Conservation (phyloP, 805 yeast genomes). For the Wickerhamomyces bovis region DNA sequence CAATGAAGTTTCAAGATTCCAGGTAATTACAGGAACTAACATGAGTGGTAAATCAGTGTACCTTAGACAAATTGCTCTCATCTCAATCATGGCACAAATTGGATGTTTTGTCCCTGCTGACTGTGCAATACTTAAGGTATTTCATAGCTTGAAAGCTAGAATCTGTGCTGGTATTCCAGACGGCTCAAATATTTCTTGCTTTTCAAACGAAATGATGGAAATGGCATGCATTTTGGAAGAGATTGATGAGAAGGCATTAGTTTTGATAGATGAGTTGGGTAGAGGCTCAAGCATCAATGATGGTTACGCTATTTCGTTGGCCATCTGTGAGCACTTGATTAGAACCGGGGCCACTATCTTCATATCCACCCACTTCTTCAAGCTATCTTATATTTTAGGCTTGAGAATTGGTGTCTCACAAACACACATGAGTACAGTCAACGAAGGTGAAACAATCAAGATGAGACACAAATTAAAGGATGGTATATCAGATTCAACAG, state of each 20-base stretch:
- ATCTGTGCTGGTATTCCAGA: slow-evolving; percentile 29
- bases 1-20: slow-evolving; percentile 33
- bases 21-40: slow-evolving; percentile 53
- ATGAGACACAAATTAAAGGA: slow-evolving; percentile 28
- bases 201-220: slow-evolving; percentile 43
- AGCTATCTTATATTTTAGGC: slow-evolving; percentile 32
- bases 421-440: slow-evolving; percentile 30
- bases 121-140: slow-evolving; percentile 36
- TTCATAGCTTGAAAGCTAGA: slow-evolving; percentile 32
- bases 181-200: slow-evolving; percentile 31
- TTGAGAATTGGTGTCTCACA: slow-evolving; percentile 30
- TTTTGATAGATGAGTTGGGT: slow-evolving; percentile 52
- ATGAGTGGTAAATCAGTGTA: slow-evolving; percentile 62
- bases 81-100: slow-evolving; percentile 49
- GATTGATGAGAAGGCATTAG: slow-evolving; percentile 26
- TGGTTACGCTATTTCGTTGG: slow-evolving; percentile 46
- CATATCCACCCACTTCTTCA: slow-evolving; percentile 40
- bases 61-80: slow-evolving; percentile 44
- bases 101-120: slow-evolving; percentile 48
- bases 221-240: slow-evolving; percentile 39
- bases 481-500: slow-evolving; percentile 21
- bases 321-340: slow-evolving; percentile 34
- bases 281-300: slow-evolving; percentile 46
- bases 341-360: slow-evolving; percentile 27
- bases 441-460: slow-evolving; percentile 15